These are phyloP conservation scores for Triglochin maritima DNA, from an alignment of 106 monocot genomes.

Conservation along the genomic window DNA sequence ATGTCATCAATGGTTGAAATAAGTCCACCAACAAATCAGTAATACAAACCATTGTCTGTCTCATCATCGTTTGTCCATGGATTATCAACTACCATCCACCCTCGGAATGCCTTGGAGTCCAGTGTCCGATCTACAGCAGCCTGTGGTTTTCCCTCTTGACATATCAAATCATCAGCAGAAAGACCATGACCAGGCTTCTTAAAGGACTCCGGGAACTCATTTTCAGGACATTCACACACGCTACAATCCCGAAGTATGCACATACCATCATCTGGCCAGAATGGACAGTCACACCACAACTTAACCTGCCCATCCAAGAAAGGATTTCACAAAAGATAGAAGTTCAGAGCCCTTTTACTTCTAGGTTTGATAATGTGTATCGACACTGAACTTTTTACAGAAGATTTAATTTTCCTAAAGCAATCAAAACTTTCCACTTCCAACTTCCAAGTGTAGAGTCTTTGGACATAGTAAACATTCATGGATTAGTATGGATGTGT, in stretches of 20 bases:
- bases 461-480: too few species aligned
- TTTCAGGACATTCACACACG: constrained; percentile 92
- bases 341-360: too few species aligned
- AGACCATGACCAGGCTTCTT: constrained; percentile 44
- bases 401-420: too few species aligned
- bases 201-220: constrained; percentile 84
- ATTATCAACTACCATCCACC: constrained; percentile 83
- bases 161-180: constrained; percentile 48
- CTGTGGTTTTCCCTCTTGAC: constrained; percentile 81
- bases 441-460: too few species aligned
- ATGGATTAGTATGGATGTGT: too few species aligned
- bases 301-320: constrained; percentile 36
- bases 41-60: constrained; percentile 66
- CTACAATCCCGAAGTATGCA: constrained; percentile 85
- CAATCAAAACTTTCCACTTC: too few species aligned
- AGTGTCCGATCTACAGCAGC: constrained; percentile 77
- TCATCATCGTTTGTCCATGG: constrained; percentile 98
- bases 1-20: neutral
- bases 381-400: too few species aligned
- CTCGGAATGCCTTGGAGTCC: constrained; percentile 68
- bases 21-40: neutral
- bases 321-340: too few species aligned
- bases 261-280: constrained; percentile 97
- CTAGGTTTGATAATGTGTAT: too few species aligned
- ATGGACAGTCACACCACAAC: constrained; percentile 96